These are phyloP conservation scores for Apophysomyces variabilis DNA, from an alignment of 371 early-diverging fungal genomes.

Conservation along the genomic window DNA sequence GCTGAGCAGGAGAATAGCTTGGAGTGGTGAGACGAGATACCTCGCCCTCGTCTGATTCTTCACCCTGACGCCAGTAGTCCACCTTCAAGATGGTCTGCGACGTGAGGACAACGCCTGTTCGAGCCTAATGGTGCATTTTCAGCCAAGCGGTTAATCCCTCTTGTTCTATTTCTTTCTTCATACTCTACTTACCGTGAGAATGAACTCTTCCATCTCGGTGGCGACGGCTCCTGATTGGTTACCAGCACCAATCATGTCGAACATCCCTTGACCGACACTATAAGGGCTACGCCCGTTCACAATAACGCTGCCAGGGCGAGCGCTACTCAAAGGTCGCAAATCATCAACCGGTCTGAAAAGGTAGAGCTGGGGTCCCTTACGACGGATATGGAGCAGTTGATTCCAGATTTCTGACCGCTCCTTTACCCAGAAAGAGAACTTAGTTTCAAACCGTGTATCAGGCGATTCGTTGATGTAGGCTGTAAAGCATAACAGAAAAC, in stretches of 20 bases:
- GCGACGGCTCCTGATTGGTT: conserved; percentile 38
- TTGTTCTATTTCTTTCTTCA: background rate
- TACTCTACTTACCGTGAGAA: conserved; percentile 55
- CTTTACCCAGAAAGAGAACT: conserved; percentile 64
- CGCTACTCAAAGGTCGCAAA: conserved; percentile 44
- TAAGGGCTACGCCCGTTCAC: conserved; percentile 16
- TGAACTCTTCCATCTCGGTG: conserved; percentile 63
- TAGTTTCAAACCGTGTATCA: conserved; percentile 40
- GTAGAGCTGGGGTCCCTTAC: conserved; percentile 54
- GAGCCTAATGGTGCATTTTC: conserved; percentile 33
- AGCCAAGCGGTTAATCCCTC: background rate
- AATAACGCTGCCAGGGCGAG: conserved; percentile 5
- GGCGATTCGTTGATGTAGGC: conserved; percentile 60
- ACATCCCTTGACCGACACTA: conserved; percentile 42
- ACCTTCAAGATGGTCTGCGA: conserved; percentile 75
- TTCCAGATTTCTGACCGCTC: conserved; percentile 61
- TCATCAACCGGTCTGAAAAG: conserved; percentile 75
- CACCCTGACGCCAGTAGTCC: conserved; percentile 65
- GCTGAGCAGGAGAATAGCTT: conserved; percentile 7
- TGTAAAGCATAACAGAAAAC: conserved; percentile 66
- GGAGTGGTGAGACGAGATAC: conserved; percentile 3
- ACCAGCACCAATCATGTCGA: conserved; percentile 53
- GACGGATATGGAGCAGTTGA: conserved; percentile 63
- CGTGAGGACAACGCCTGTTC: conserved; percentile 69
- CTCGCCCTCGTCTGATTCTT: conserved; percentile 10